Base-by-base conservation (phyloP, 441 rosid genomes). In the Adansonia madagascariensis region DNA sequence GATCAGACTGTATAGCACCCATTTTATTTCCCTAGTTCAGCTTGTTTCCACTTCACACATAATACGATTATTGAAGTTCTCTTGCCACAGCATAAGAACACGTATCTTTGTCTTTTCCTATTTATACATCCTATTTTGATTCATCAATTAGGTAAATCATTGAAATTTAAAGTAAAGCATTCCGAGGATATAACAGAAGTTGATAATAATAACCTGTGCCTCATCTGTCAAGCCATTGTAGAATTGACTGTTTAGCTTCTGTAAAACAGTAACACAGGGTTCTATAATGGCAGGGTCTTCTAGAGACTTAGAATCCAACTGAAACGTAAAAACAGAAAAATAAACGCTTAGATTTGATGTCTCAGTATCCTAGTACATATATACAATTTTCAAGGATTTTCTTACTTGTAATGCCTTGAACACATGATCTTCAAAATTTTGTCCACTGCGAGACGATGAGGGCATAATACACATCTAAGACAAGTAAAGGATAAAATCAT, bases 391-490 rank as follows among this genome's bases (percentile, higher is more conserved):
- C 18, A 55, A 74, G 67, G 46, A 73, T 53, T 73, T 77, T 74
- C 95, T 88, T 89, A 97, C 99, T 77, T 86, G 89, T 86, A 97
- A 80, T 44, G 91, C 87, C 77, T 80, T 84, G 84, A 92, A 77
- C 74, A 95, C 78, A 84, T 84, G 82, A 82, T 85, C 96, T 74
- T 84, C 91, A 75, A 79, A 82, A 76, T 79, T 80, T 73, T 78
- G 82, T 50, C 85, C 85, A 66, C 84, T 80, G 65, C 53, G 75
- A 39, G 87, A 75, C 0, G 86, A 62, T 66, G 92, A 80, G 74
- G 82, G 84, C 71, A 81, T 77, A 63, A 87, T 77, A 83, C 94
- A 95, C 82, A 81, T 89, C 97, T 92, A 76, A 70, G 55, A 79
- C 78, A 85, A 69, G 50, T 52, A 81, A 43, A 76, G 57, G 61